These are phyloP conservation scores for Apiospora malaysiana DNA, from an alignment of 2,329 filamentous ascomycete genomes.

Conservation along the genomic window DNA sequence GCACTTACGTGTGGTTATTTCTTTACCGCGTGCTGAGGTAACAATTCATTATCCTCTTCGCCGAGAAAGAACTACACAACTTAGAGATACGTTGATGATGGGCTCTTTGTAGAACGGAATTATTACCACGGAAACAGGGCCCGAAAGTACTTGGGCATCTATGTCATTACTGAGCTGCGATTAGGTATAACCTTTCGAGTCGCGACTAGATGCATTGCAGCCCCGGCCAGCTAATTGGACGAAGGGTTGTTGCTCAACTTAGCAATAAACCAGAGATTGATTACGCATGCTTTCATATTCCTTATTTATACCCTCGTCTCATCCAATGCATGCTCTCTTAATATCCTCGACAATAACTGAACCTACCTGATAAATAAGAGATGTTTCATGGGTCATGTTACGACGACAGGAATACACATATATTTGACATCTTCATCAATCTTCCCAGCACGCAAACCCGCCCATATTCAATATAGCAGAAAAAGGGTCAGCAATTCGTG, in stretches of 20 bases:
- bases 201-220: background rate
- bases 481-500: too few species aligned
- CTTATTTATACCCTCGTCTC: too few species aligned
- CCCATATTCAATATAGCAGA: background rate
- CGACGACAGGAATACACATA: too few species aligned
- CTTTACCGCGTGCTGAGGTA: background rate
- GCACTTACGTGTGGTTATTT: background rate
- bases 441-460: too few species aligned
- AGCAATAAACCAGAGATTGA: too few species aligned
- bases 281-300: too few species aligned
- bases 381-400: too few species aligned
- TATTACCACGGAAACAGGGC: background rate
- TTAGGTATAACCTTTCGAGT: background rate
- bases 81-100: background rate
- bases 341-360: too few species aligned
- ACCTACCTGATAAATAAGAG: too few species aligned
- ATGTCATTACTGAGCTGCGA: background rate
- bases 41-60: background rate
- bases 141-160: background rate
- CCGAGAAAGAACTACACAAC: background rate
- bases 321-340: too few species aligned
- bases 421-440: background rate
- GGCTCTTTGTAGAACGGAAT: background rate
- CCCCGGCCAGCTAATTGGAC: background rate
- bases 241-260: background rate